phyloP scores from a whole-genome alignment of 768 basidiomycete species.

The Agaricus subrufescens region DNA sequence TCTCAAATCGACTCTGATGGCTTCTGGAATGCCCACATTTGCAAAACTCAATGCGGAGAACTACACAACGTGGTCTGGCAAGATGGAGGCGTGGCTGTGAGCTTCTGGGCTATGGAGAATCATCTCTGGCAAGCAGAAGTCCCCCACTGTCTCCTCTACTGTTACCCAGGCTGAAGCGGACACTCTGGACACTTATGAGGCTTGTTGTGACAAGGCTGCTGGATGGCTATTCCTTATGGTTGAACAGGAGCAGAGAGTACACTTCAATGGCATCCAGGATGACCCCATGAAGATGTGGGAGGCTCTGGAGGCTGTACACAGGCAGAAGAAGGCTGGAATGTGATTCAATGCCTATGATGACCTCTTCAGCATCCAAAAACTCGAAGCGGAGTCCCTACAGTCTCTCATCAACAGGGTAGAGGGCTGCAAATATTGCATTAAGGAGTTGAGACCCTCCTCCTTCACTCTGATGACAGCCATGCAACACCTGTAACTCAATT shows the following conservation, averaged over 20 bases:
- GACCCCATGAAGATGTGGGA: conserved; percentile 19
- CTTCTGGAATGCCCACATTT: no score
- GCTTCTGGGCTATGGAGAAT: no score
- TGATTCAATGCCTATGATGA: conserved; percentile 17
- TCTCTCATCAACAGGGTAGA: not conserved
- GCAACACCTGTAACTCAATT: no score
- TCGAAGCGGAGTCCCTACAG: not conserved
- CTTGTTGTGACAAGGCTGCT: conserved; percentile 13
- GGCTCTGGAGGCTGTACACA: conserved; percentile 13
- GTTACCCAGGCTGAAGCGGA: not conserved
- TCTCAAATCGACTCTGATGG: no score
- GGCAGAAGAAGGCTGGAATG: conserved; percentile 18
- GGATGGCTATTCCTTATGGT: conserved; percentile 17
- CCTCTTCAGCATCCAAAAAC: not conserved
- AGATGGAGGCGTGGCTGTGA: no score
- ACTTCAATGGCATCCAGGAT: conserved; percentile 15
- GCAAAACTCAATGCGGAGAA: no score
- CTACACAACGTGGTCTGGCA: no score
- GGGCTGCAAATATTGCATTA: not conserved
- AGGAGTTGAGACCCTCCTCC: no score
- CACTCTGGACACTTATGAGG: not conserved
- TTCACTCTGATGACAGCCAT: no score
- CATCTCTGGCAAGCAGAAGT: no score
- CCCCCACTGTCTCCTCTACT: no score
- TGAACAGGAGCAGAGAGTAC: conserved; percentile 17